These are phyloP conservation scores for Lathyrus sativus DNA, from an alignment of 306 rosid species.

Conservation along the genomic window DNA sequence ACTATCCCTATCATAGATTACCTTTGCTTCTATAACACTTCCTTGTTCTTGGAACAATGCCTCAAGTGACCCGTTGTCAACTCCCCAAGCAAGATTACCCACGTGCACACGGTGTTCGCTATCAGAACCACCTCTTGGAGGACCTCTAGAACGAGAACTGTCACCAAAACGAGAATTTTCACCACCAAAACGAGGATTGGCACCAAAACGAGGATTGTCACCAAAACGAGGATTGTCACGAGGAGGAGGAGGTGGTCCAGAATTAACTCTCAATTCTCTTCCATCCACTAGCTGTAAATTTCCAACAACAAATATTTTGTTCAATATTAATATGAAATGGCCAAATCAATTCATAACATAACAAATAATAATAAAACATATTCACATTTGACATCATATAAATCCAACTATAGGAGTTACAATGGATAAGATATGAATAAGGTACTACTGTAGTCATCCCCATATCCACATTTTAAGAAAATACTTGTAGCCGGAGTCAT, in stretches of 20 bases:
- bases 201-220: not conserved
- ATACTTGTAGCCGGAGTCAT: not conserved
- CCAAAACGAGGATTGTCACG: conserved; percentile 43
- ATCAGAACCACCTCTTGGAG: conserved; percentile 47
- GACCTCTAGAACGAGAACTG: not conserved
- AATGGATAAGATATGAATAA: not conserved
- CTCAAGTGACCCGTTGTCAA: conserved; percentile 75
- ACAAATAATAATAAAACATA: conserved; percentile 3
- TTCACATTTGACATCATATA: conserved; percentile 22
- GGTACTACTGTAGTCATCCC: not conserved
- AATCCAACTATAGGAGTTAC: not conserved
- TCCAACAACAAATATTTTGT: conserved; percentile 17
- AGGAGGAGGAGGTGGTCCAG: conserved; percentile 86
- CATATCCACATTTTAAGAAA: not conserved
- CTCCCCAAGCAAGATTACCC: conserved; percentile 95
- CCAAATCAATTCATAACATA: conserved; percentile 14
- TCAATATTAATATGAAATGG: conserved; percentile 13
- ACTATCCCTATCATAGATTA: conserved; percentile 90
- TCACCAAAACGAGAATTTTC: conserved; percentile 9
- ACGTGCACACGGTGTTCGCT: conserved; percentile 68
- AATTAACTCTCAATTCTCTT: conserved; percentile 76
- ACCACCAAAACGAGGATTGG: not conserved
- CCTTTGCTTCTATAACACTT: conserved; percentile 84
- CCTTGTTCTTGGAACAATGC: conserved; percentile 75
- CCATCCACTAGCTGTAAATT: conserved; percentile 74